Evolutionary conservation across 2,329 filamentous ascomycete species (phyloP).

Genomic region (Apiospora kogelbergensis): DNA sequence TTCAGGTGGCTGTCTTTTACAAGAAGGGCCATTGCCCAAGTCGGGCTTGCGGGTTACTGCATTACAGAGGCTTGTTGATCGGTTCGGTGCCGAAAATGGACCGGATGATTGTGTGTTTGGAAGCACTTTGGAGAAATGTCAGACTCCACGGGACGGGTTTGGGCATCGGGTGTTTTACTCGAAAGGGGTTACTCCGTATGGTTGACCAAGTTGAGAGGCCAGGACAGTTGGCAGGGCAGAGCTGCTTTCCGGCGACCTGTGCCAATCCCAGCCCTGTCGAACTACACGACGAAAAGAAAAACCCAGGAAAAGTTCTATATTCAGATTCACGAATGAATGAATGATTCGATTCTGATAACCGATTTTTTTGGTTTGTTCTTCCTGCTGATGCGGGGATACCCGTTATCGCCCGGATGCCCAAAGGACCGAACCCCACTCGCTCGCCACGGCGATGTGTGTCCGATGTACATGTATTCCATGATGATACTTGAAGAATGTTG

Average conservation of each 20-base stretch:
- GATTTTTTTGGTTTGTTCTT: not conserved
- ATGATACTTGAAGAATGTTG: no score
- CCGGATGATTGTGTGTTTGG: conserved; percentile 1
- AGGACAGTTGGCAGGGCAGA: not conserved
- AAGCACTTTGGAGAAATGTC: not conserved
- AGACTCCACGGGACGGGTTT: not conserved
- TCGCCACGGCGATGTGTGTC: not conserved
- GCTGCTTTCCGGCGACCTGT: not conserved
- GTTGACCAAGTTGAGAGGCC: not conserved
- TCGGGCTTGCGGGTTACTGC: not conserved
- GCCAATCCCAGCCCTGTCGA: not conserved
- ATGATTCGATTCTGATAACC: not conserved
- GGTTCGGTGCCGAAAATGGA: conserved; percentile 9
- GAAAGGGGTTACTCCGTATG: conserved; percentile 4
- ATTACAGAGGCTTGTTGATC: not conserved
- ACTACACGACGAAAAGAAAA: not conserved
- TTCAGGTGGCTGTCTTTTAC: conserved; percentile 3
- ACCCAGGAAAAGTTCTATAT: not conserved
- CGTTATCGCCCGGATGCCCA: not conserved
- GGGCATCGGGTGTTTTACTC: conserved; percentile 9
- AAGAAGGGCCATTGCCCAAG: conserved; percentile 6
- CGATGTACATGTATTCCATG: not conserved
- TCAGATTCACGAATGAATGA: not conserved
- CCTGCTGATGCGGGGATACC: not conserved
- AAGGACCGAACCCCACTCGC: conserved; percentile 7